A percentile compares a stretch with the other conserved stretches of the same genome.
phyloP scores from a whole-genome alignment of 2,329 filamentous ascomycete genomes.

The Fusarium pseudoanthophilum region DNA sequence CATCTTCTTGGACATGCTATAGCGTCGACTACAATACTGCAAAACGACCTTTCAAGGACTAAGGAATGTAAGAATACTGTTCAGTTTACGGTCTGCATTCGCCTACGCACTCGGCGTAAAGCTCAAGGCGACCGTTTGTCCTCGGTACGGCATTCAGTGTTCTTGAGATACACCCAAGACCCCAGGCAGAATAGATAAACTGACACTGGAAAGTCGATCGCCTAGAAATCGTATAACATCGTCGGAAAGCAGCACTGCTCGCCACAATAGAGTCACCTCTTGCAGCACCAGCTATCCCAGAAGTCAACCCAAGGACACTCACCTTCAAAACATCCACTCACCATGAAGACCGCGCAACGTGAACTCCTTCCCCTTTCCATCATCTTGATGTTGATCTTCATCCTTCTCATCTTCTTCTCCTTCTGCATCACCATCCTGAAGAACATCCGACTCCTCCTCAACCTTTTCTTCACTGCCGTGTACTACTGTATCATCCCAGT shows the following conservation, averaged over 20 bases:
- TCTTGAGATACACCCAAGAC: accelerated
- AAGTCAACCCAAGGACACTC: accelerated
- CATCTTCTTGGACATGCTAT: no score
- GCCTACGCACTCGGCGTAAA: accelerated
- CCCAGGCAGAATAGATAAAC: accelerated
- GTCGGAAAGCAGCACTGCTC: accelerated
- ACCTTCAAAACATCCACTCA: accelerated
- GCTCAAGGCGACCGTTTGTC: neutral
- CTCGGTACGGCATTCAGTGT: accelerated
- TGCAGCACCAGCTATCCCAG: accelerated
- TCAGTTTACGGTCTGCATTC: neutral
- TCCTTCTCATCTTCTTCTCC: neutral
- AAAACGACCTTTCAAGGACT: no score
- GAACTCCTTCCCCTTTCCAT: neutral
- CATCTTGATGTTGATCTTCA: neutral
- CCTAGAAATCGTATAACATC: neutral
- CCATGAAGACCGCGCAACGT: neutral
- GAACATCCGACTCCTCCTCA: neutral
- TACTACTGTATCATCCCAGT: neutral
- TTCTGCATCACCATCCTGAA: neutral
- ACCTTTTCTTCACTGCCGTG: neutral
- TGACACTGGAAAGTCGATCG: neutral
- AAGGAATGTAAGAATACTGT: no score
- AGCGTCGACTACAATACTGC: no score
- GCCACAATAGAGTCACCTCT: accelerated